phyloP scores from a whole-genome alignment of 1,139 yeast species.

The Zhuliangozyma blackwelliae region DNA sequence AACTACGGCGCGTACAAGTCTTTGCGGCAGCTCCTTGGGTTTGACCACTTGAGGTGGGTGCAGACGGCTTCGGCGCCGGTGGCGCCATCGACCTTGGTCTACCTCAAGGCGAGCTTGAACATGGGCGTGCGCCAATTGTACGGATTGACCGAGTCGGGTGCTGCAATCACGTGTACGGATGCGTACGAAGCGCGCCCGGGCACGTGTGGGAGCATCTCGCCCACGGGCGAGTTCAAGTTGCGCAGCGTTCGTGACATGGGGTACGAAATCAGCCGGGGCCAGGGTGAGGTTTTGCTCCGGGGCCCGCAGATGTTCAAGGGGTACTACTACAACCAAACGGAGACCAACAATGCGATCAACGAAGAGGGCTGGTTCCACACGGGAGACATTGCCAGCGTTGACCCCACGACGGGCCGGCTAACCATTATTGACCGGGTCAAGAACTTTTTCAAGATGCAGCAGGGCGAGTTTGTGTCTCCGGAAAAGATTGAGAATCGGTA shows the following conservation, averaged over 20 bases:
- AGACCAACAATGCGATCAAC: conserved; percentile 17
- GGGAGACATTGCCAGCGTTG: conserved; percentile 35
- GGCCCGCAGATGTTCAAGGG: conserved; percentile 30
- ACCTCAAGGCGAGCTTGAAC: conserved; percentile 29
- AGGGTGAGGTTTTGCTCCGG: conserved; percentile 28
- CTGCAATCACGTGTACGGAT: conserved; percentile 26
- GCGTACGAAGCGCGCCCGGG: conserved; percentile 31
- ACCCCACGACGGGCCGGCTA: conserved; percentile 20
- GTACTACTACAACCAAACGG: conserved; percentile 24
- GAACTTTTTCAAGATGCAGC: conserved; percentile 38
- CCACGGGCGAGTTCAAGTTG: conserved; percentile 25
- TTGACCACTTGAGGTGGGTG: conserved; percentile 21
- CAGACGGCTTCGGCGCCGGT: conserved; percentile 37
- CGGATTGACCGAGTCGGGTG: conserved; percentile 37
- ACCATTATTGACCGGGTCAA: conserved; percentile 35
- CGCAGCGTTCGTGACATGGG: conserved; percentile 27
- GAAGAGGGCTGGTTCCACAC: conserved; percentile 34
- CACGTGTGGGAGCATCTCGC: conserved; percentile 28
- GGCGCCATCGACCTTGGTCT: conserved; percentile 26
- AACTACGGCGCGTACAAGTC: conserved; percentile 20
- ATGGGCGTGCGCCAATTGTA: conserved; percentile 34
- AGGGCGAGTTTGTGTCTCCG: conserved; percentile 36
- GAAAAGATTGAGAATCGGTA: conserved; percentile 33
- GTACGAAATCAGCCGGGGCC: conserved; percentile 18
- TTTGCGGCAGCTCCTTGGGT: conserved; percentile 26